Base-by-base conservation (phyloP, 441 rosid genomes). In the Dalechampia spathulata region DNA sequence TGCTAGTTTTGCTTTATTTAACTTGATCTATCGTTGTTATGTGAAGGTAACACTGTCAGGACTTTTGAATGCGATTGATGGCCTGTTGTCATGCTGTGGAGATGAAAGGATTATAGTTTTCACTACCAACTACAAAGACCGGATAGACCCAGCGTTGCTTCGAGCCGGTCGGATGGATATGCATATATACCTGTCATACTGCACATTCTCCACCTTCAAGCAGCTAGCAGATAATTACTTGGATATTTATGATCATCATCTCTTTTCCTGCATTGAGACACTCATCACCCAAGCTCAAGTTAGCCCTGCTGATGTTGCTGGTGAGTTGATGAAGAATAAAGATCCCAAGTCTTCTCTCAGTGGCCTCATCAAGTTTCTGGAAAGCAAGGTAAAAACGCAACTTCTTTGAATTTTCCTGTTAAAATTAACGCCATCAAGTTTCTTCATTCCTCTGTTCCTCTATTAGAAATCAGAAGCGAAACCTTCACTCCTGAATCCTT, bases 131-230 rank as follows among this genome's bases (percentile, higher is more conserved):
- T 65, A 63, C 46, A 77, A 40, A 49, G 82, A 77, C 32, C 53
- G 61, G n/a, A 48, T 77, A 0, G 79, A 77, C 27, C 65, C 72
- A 3, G 79, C 79, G 0, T 37, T 77, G 62, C 52, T 72, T 22
- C 58, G 79, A 44, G 65, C 82, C 0, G 82, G 82, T 1, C 77
- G 75, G 1, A 78, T 78, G 79, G 82, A 78, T 36, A 54, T 58
- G 66, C 82, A 78, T 30, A 63, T 78, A 17, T 36, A 51, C 48
- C 41, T 78, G 26, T 70, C 75, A 0, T 78, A 78, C 22, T 75
- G 83, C 74, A 72, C 77, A 12, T 60, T 58, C 21, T 67, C 72
- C 4, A 61, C 57, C 27, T 75, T 78, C 70, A 69, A 58, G 68
- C 71, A 66, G 57, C 74, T 75, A 0, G 79, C 72, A 15, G 48